phyloP scores from a whole-genome alignment of 495 filamentous ascomycete genomes.

The Rhizodiscina lignyota region DNA sequence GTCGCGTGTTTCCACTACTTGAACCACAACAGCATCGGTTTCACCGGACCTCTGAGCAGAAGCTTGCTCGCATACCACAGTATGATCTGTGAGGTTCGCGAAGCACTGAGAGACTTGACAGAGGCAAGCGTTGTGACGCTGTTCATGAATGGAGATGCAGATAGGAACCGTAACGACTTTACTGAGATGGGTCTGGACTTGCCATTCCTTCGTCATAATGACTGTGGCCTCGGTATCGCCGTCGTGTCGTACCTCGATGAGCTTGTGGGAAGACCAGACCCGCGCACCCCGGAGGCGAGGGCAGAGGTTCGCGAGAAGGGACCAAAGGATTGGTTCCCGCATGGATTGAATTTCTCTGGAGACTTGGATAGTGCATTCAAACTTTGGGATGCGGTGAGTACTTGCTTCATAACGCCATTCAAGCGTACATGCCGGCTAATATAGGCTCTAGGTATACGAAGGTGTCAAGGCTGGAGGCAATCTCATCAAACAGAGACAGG shows the following conservation, averaged over 20 bases:
- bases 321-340: conserved; percentile 51
- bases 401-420: neutral
- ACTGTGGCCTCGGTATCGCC: conserved; percentile 71
- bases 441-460: conserved; percentile 32
- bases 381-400: conserved; percentile 64
- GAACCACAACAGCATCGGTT: conserved; percentile 70
- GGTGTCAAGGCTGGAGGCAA: conserved; percentile 44
- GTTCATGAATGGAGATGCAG: conserved; percentile 60
- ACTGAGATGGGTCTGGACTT: conserved; percentile 33
- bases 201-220: conserved; percentile 70
- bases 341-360: conserved; percentile 53
- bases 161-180: conserved; percentile 36
- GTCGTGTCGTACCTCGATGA: conserved; percentile 91
- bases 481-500: conserved; percentile 6
- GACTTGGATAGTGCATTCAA: conserved; percentile 69
- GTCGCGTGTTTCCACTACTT: conserved; percentile 70
- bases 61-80: conserved; percentile 79
- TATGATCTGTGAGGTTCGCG: conserved; percentile 60
- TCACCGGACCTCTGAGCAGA: conserved; percentile 85
- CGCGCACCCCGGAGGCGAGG: conserved; percentile 40
- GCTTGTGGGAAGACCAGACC: conserved; percentile 31
- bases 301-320: conserved; percentile 46
- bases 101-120: conserved; percentile 59
- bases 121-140: conserved; percentile 67
- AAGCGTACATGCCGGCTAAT: conserved; percentile 1